Conservation (phyloP, 2,329 filamentous ascomycete species). For the Colletotrichum chlorophyti region DNA sequence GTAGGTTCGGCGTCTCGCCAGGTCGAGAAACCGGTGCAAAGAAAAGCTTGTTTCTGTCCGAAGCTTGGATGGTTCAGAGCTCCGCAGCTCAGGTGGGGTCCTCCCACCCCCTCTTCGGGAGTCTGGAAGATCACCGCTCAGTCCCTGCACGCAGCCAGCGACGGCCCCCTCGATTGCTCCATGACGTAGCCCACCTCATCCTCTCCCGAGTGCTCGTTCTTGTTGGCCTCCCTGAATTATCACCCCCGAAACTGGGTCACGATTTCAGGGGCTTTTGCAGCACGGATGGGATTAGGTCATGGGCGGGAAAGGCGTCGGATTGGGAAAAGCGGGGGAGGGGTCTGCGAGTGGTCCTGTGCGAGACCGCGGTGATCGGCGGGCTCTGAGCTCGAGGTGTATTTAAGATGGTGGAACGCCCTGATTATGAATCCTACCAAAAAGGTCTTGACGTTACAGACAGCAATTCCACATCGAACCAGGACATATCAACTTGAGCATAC, state of each 20-base stretch:
- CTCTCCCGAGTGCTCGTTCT: neutral
- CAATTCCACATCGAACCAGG: neutral
- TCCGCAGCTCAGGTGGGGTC: too few relatives aligned
- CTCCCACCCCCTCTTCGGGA: too few relatives aligned
- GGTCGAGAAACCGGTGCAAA: too few relatives aligned
- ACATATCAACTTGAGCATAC: neutral
- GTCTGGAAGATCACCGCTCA: too few relatives aligned
- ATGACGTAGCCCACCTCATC: slow-evolving; percentile 6
- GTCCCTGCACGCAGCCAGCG: too few relatives aligned
- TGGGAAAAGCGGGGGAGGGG: slow-evolving; percentile 15
- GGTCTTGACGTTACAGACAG: neutral
- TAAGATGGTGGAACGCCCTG: neutral
- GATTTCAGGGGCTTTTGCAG: neutral
- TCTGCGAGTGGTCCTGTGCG: too few relatives aligned
- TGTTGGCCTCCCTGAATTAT: neutral
- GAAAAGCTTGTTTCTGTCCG: too few relatives aligned
- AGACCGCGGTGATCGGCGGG: too few relatives aligned
- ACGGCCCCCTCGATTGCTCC: neutral
- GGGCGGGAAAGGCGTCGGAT: neutral
- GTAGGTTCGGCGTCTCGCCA: too few relatives aligned
- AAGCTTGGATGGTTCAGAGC: too few relatives aligned
- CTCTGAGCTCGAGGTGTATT: neutral
- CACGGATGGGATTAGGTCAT: slow-evolving; percentile 8
- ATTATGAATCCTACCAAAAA: too few relatives aligned
- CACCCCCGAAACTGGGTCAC: slow-evolving; percentile 14